These are phyloP conservation scores for Tuber aestivum DNA, from an alignment of 495 filamentous ascomycete genomes.

Conservation along the genomic window DNA sequence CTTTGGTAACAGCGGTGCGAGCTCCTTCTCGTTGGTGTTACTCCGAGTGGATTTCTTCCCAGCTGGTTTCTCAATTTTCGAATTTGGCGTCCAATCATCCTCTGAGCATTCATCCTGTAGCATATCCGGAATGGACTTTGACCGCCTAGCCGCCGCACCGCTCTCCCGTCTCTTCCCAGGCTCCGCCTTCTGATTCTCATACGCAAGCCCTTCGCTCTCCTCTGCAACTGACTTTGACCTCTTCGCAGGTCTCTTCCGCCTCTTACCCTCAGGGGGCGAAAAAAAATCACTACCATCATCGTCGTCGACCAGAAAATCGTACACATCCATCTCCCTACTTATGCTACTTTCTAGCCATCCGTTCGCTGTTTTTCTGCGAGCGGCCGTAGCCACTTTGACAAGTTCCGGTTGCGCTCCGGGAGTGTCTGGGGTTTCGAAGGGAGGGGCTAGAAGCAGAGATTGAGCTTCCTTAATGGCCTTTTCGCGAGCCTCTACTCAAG, in stretches of 20 bases:
- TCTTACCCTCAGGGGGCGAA: slow-evolving; percentile 13
- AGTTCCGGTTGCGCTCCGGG: neutral
- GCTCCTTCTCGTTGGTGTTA: slow-evolving; percentile 24
- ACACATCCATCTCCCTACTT: slow-evolving; percentile 14
- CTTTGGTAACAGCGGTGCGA: slow-evolving; percentile 34
- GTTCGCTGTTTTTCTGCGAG: slow-evolving; percentile 19
- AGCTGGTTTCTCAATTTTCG: neutral
- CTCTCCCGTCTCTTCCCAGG: slow-evolving; percentile 17
- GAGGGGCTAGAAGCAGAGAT: slow-evolving; percentile 26
- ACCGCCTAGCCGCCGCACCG: slow-evolving; percentile 8
- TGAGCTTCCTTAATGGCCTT: slow-evolving; percentile 33
- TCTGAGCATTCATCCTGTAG: slow-evolving; percentile 17
- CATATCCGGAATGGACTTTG: slow-evolving; percentile 21
- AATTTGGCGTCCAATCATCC: slow-evolving; percentile 24
- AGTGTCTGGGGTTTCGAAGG: slow-evolving; percentile 10
- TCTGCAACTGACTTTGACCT: slow-evolving; percentile 7
- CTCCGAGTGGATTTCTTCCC: slow-evolving; percentile 31
- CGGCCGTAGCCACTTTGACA: slow-evolving; percentile 4
- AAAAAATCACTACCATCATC: slow-evolving; percentile 17
- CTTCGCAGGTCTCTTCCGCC: slow-evolving; percentile 23
- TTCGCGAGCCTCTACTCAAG: slow-evolving; percentile 15
- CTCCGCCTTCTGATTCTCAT: slow-evolving; percentile 3
- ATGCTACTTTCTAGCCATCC: slow-evolving; percentile 17
- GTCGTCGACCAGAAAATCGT: slow-evolving; percentile 17
- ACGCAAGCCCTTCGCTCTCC: neutral